Evolutionary conservation across 495 filamentous ascomycete genomes (phyloP).

Genomic region (Penicillium silybi): DNA sequence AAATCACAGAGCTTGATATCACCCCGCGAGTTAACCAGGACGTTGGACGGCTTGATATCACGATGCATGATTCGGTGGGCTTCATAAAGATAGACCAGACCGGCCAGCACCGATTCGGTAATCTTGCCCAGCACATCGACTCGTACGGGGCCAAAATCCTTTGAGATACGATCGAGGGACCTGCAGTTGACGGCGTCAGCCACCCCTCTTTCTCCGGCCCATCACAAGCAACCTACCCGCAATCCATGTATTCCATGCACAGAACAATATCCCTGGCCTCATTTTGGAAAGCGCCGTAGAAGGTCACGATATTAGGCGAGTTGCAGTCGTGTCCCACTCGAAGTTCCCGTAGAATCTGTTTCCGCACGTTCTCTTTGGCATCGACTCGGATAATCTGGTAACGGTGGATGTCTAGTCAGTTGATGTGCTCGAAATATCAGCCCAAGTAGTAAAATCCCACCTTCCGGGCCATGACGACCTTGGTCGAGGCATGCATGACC

Average conservation of each 20-base stretch:
- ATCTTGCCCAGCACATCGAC: constrained; percentile 99
- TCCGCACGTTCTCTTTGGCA: constrained; percentile 92
- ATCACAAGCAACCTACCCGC: constrained; percentile 64
- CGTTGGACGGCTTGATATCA: constrained; percentile 97
- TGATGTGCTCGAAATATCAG: not conserved
- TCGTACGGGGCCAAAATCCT: constrained; percentile 88
- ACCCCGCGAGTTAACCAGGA: constrained; percentile 89
- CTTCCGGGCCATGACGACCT: constrained; percentile 97
- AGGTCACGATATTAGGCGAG: constrained; percentile 91
- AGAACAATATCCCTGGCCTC: constrained; percentile 94
- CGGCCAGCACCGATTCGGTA: constrained; percentile 91
- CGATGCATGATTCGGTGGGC: constrained; percentile 96
- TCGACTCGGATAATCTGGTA: constrained; percentile 93
- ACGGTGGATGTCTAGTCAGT: constrained; percentile 4
- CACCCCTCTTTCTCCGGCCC: constrained; percentile 1
- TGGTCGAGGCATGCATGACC: constrained; percentile 90
- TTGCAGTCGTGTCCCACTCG: constrained; percentile 99
- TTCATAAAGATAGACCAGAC: constrained; percentile 90
- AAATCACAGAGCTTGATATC: constrained; percentile 98
- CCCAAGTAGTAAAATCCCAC: constrained; percentile 42
- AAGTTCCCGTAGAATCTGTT: constrained; percentile 91
- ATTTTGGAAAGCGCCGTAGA: constrained; percentile 96
- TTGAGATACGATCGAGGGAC: constrained; percentile 90
- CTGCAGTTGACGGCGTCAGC: constrained; percentile 42
- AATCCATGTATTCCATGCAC: constrained; percentile 99